Conservation (phyloP, 169 alveolate species). For the Amoebophrya sp. region DNA sequence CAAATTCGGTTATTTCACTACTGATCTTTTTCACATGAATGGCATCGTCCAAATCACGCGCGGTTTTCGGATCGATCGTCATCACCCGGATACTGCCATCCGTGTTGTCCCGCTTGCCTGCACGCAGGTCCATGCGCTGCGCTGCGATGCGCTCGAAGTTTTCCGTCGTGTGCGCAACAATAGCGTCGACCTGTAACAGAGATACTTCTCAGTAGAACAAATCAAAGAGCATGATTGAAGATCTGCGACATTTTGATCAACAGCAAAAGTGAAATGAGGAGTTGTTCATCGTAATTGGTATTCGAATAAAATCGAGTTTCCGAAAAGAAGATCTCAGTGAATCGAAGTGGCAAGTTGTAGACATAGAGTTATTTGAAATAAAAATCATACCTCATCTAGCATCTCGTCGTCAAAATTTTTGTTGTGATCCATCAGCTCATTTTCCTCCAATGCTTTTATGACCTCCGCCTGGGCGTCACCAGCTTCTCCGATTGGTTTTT, state of each 20-base stretch:
- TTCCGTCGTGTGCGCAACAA: not conserved
- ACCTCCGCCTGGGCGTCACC: slow-evolving; percentile 23
- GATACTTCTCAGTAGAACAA: no score
- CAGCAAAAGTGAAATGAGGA: no score
- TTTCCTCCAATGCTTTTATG: slow-evolving; percentile 2
- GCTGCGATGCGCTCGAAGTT: not conserved
- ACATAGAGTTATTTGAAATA: no score
- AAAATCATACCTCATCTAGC: not conserved
- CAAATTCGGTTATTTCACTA: slow-evolving; percentile 21
- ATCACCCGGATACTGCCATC: slow-evolving; percentile 45
- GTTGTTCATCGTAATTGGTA: no score
- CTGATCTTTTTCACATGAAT: slow-evolving; percentile 36
- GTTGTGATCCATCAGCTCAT: not conserved
- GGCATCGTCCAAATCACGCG: slow-evolving; percentile 61
- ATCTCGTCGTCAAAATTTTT: not conserved
- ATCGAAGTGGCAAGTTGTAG: not conserved
- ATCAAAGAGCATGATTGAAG: no score
- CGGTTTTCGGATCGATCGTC: slow-evolving; percentile 61
- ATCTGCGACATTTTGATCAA: no score
- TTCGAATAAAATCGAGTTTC: not conserved
- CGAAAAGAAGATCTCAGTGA: not conserved
- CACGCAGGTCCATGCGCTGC: slow-evolving; percentile 27
- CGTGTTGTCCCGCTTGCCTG: slow-evolving; percentile 23
- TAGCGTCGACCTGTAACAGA: not conserved
- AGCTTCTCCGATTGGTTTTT: not conserved